phyloP scores from a whole-genome alignment of 1,284 basidiomycete genomes.

The Tausonia pullulans region DNA sequence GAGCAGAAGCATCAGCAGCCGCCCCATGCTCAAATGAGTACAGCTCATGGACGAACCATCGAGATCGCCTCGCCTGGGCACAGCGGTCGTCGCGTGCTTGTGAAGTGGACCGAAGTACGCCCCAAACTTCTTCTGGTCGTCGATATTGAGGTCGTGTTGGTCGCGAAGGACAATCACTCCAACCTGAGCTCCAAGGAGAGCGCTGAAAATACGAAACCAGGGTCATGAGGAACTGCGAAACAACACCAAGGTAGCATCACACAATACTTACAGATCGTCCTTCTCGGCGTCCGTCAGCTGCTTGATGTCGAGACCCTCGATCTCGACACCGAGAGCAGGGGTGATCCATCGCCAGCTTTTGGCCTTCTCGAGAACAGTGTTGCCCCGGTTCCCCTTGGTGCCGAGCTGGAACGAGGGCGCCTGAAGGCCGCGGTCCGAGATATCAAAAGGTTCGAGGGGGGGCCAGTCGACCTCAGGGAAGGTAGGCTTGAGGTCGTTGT shows the following conservation, averaged over 20 bases:
- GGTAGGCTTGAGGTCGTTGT: constrained; percentile 40
- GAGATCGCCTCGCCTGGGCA: not conserved
- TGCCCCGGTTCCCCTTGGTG: constrained; percentile 32
- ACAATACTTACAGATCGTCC: constrained; percentile 34
- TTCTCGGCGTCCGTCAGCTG: constrained; percentile 35
- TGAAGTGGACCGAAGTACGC: constrained; percentile 4
- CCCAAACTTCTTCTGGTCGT: constrained; percentile 59
- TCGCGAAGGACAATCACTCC: constrained; percentile 37
- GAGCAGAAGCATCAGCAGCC: not conserved
- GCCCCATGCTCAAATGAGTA: not conserved
- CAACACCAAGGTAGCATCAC: too few species aligned
- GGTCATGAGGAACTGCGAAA: too few species aligned
- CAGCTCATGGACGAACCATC: not conserved
- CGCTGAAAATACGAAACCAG: constrained; percentile 29
- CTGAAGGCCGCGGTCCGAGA: constrained; percentile 50
- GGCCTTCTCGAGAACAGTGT: constrained; percentile 19
- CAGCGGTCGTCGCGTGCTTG: not conserved
- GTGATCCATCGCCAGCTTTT: constrained; percentile 33
- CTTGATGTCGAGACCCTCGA: constrained; percentile 36
- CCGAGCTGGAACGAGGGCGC: constrained; percentile 29
- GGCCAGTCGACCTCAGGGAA: constrained; percentile 55
- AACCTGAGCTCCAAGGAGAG: constrained; percentile 55
- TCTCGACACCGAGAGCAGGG: constrained; percentile 36
- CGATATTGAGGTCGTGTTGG: constrained; percentile 38
- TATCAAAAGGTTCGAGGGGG: constrained; percentile 48